phyloP scores from a whole-genome alignment of 1,139 yeast species.

The Pichia sp. region DNA sequence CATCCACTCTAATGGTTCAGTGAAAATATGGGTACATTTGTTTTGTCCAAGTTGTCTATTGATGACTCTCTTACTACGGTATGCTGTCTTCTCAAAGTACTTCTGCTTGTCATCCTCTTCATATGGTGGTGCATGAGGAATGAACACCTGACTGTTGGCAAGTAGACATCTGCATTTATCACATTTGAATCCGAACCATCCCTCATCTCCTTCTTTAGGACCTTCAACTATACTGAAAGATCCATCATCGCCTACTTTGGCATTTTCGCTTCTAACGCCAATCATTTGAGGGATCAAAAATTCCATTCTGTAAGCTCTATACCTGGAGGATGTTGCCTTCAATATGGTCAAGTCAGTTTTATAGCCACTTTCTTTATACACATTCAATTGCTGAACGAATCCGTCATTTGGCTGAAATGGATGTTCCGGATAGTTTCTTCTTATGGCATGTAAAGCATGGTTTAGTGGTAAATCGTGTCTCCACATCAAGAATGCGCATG shows the following conservation, averaged over 20 bases:
- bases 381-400: slow-evolving; percentile 63
- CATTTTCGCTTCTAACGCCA: slow-evolving; percentile 13
- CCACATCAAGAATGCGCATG: slow-evolving; percentile 75
- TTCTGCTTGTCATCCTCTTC: slow-evolving; percentile 51
- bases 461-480: slow-evolving; percentile 50
- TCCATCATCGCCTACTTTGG: slow-evolving; percentile 37
- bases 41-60: slow-evolving; percentile 48
- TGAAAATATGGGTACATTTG: slow-evolving; percentile 75
- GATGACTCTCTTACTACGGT: slow-evolving; percentile 50
- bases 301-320: slow-evolving; percentile 17
- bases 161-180: slow-evolving; percentile 60
- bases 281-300: slow-evolving; percentile 6
- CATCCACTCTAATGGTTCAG: slow-evolving; percentile 94
- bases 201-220: slow-evolving; percentile 12
- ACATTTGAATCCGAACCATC: slow-evolving; percentile 40
- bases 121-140: slow-evolving; percentile 55
- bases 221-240: slow-evolving; percentile 19
- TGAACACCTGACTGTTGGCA: slow-evolving; percentile 40
- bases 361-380: slow-evolving; percentile 43
- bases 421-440: slow-evolving; percentile 40
- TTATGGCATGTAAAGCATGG: slow-evolving; percentile 67
- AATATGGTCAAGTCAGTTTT: slow-evolving; percentile 14
- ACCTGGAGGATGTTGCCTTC: slow-evolving; percentile 16
- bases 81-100: slow-evolving; percentile 54
- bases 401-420: slow-evolving; percentile 68